Base-by-base conservation (phyloP, 139 green algal genomes). In the Tetraselmis striata region DNA sequence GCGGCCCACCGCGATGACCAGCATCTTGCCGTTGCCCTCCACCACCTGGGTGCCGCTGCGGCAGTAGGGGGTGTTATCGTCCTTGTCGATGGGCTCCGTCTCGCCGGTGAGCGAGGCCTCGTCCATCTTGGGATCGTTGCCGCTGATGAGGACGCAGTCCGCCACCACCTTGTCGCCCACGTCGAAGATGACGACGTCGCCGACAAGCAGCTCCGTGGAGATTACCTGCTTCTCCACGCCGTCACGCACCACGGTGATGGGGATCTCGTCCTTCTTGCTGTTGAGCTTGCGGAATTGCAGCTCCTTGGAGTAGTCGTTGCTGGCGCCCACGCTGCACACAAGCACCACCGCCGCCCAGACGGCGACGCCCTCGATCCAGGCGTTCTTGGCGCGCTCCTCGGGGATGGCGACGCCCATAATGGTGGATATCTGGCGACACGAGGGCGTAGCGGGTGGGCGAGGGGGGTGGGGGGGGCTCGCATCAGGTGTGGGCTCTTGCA, bases 221-320 rank as follows among this genome's bases (percentile, higher is more conserved):
- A 79, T 81, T 0, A 98, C 81, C 31, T 94, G 81, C 23, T 77
- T 45, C 11, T 67, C 45, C 18, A 18, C 18, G 1, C 93, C 94
- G 1, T 80, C 86, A 31, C 96, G 90, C 0, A 93, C 76, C 28
- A 97, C 92, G 81, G 95, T 96, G 26, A 98, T 86, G 30, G 94
- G 83, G 59, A 98, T 95, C 23, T 89, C 79, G 59, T 98, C 93
- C 78, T 96, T 97, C 83, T 96, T 86, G 0, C 85, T 87, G 81
- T 99, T 98, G 0, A 99, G 89, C 79, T 97, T 97, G 0, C 93
- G 86, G 85, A 99, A 99, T 87, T 99, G 95, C 58, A 88, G 80
- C 80, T 98, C 95, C 84, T 99, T 98, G 80, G 97, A 90, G 83
- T 96, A 99, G 86, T 99, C 95, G 78, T 99, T 99, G 1, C 90